Evolutionary conservation across 2,329 filamentous ascomycete genomes (phyloP).

Genomic region (Orbilia brochopaga): DNA sequence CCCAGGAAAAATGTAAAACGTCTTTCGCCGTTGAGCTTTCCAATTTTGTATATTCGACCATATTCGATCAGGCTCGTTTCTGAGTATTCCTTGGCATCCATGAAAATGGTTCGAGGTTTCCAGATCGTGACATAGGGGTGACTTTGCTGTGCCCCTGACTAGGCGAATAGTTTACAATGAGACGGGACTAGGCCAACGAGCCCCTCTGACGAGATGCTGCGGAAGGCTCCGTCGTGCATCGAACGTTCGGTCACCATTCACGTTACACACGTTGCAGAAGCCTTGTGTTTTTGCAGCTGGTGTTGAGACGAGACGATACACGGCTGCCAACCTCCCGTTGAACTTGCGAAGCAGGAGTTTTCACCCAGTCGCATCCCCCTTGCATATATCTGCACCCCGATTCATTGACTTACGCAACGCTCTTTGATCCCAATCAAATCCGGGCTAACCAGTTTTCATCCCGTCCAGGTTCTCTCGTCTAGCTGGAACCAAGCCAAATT

Average conservation of each 20-base stretch:
- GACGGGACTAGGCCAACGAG: not conserved
- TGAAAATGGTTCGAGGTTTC: too few relatives aligned
- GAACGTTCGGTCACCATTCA: not conserved
- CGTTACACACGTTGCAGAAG: conserved; percentile 1
- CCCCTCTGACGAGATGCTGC: not conserved
- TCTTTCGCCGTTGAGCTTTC: too few relatives aligned
- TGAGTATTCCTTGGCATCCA: too few relatives aligned
- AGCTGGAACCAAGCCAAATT: too few relatives aligned
- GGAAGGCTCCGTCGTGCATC: not conserved
- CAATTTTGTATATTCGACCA: too few relatives aligned
- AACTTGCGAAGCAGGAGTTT: not conserved
- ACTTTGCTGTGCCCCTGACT: not conserved
- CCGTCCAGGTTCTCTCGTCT: not conserved
- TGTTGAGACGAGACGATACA: conserved; percentile 1
- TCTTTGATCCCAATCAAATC: not conserved
- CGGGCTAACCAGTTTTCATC: not conserved
- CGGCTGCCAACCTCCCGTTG: not conserved
- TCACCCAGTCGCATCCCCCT: not conserved
- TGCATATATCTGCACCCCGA: not conserved
- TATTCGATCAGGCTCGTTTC: too few relatives aligned
- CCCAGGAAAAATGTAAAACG: too few relatives aligned
- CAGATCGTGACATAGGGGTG: too few relatives aligned
- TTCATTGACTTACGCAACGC: too few relatives aligned
- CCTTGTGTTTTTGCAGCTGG: not conserved
- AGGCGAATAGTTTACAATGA: too few relatives aligned